Conservation (phyloP, 257 asterid species). For the Cruciata laevipes region DNA sequence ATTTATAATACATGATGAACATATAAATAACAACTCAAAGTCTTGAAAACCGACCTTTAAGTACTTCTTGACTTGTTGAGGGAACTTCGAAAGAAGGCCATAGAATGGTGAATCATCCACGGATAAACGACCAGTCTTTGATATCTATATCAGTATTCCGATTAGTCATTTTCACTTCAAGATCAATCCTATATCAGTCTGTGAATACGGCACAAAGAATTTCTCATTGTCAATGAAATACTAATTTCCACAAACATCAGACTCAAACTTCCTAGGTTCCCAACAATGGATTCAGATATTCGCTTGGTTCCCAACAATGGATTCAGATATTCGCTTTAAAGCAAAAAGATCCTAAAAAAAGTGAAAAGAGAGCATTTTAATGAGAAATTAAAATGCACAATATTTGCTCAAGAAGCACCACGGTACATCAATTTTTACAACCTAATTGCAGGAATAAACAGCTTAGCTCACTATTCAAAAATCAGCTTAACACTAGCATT, state of each 20-base stretch:
- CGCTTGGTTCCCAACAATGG: no score
- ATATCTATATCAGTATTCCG: conserved; percentile 6
- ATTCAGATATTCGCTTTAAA: no score
- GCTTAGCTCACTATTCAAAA: no score
- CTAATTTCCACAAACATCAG: not conserved
- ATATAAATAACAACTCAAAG: not conserved
- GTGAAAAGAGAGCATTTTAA: not conserved
- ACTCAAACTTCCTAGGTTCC: not conserved
- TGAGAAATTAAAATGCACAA: not conserved
- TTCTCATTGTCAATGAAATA: not conserved
- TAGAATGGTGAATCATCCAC: conserved; percentile 10
- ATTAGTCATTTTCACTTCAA: conserved; percentile 9
- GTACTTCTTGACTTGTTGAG: conserved; percentile 16
- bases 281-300: not conserved
- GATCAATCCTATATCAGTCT: conserved; percentile 3
- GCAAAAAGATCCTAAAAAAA: not conserved
- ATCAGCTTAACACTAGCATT: no score
- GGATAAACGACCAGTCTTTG: not conserved
- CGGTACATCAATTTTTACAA: not conserved
- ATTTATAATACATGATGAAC: not conserved
- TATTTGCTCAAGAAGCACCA: not conserved
- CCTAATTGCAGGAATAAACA: not conserved
- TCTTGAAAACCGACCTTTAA: conserved; percentile 15
- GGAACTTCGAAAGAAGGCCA: conserved; percentile 15
- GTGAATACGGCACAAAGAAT: not conserved